Conservation (phyloP, 1,284 basidiomycete species). For the Volvariella volvacea region DNA sequence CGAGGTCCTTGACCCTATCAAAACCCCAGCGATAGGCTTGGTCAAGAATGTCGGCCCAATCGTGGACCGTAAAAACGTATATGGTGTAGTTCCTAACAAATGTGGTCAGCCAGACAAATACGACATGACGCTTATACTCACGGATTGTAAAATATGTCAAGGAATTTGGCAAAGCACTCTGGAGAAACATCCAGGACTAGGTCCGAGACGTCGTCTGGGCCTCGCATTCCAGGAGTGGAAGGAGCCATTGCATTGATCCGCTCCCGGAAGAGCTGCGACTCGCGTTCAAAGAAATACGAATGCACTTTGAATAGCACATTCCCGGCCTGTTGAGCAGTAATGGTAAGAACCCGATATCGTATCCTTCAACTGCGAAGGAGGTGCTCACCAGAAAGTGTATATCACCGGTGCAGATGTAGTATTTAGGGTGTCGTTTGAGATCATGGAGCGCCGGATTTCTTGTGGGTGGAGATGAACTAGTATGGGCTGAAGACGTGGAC, state of each 20-base stretch:
- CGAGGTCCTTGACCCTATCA: constrained; percentile 10
- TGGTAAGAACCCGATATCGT: too few relatives aligned
- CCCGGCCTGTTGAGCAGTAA: constrained; percentile 31
- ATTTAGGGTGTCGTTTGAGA: constrained; percentile 30
- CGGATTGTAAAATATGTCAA: constrained; percentile 15
- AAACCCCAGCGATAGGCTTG: constrained; percentile 14
- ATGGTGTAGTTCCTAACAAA: constrained; percentile 9
- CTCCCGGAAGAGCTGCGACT: constrained; percentile 15
- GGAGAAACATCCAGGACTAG: constrained; percentile 36
- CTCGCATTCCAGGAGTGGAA: neutral
- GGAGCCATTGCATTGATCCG: constrained; percentile 32
- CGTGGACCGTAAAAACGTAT: constrained; percentile 8
- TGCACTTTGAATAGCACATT: constrained; percentile 41
- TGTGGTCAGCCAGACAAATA: neutral
- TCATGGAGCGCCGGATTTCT: constrained; percentile 9
- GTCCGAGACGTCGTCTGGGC: constrained; percentile 32
- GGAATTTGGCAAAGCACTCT: constrained; percentile 44
- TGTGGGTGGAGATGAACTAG: neutral
- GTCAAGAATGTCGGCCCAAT: constrained; percentile 13
- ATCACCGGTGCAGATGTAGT: constrained; percentile 49
- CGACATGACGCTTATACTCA: constrained; percentile 2
- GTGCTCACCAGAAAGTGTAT: constrained; percentile 44
- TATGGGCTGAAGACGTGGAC: too few relatives aligned
- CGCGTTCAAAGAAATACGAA: constrained; percentile 53
- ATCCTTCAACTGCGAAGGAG: neutral